phyloP scores from a whole-genome alignment of 2,329 filamentous ascomycete species.

The Dactylonectria macrodidyma region DNA sequence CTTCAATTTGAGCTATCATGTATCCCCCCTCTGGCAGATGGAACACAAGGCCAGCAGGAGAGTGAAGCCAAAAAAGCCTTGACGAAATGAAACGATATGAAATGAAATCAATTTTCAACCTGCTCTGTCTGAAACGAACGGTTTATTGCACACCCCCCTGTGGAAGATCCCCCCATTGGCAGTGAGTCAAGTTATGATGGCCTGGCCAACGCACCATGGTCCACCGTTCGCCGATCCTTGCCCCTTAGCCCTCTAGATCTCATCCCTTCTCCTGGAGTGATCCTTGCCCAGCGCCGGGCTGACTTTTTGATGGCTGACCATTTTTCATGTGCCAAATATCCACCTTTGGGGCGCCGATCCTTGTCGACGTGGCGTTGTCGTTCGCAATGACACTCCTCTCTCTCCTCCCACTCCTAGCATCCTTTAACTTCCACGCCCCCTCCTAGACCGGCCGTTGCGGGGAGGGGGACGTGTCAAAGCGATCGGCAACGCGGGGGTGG shows the following conservation, averaged over 20 bases:
- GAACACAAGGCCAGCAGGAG: not conserved
- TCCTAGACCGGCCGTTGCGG: too few relatives aligned
- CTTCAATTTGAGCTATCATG: not conserved
- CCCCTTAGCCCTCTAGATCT: not conserved
- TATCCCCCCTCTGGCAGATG: conserved; percentile 2
- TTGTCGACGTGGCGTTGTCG: conserved; percentile 20
- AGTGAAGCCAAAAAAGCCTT: not conserved
- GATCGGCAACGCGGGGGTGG: conserved; percentile 3
- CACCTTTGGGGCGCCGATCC: not conserved
- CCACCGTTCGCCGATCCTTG: not conserved
- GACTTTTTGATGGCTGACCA: not conserved
- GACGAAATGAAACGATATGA: conserved; percentile 21
- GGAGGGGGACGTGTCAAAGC: not conserved
- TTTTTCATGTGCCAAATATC: not conserved
- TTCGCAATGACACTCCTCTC: conserved; percentile 1
- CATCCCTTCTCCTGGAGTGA: not conserved
- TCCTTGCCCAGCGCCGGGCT: not conserved
- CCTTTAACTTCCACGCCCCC: not conserved
- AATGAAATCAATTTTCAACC: conserved; percentile 8
- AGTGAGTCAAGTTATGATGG: not conserved
- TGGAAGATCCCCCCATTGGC: not conserved
- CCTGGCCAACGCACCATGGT: not conserved
- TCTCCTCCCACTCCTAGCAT: not conserved
- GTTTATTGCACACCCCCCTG: not conserved
- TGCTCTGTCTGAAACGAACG: conserved; percentile 15